Conservation (phyloP, 2,329 filamentous ascomycete genomes). For the Blumeriella jaapii region DNA sequence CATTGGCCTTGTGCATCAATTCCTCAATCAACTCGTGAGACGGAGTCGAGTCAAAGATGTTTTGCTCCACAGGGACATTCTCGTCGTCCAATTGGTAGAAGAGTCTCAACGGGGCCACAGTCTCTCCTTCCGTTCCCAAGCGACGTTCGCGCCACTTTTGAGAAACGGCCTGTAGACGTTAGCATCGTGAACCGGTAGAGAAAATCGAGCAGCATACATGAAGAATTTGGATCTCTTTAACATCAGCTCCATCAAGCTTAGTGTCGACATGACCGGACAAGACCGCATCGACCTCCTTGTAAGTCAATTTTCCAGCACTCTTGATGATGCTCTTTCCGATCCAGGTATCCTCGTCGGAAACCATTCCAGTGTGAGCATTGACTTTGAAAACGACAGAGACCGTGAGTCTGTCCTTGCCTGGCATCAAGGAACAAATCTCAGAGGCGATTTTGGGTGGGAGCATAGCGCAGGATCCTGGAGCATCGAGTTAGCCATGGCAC, state of each 20-base stretch:
- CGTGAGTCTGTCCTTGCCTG: slow-evolving; percentile 80
- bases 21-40: slow-evolving; percentile 93
- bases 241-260: slow-evolving; percentile 52
- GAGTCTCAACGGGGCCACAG: slow-evolving; percentile 76
- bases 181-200: slow-evolving; percentile 10
- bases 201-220: slow-evolving; percentile 39
- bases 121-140: slow-evolving; percentile 66
- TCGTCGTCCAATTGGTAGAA: slow-evolving; percentile 94
- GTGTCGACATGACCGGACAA: slow-evolving; percentile 52
- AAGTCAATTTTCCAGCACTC: slow-evolving; percentile 74
- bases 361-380: slow-evolving; percentile 64
- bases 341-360: slow-evolving; percentile 82
- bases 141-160: slow-evolving; percentile 86
- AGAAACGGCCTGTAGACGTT: slow-evolving; percentile 49
- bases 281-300: slow-evolving; percentile 76
- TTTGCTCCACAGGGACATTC: slow-evolving; percentile 92
- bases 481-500: slow-evolving; percentile 1
- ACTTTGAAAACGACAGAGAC: slow-evolving; percentile 91
- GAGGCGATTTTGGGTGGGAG: slow-evolving; percentile 75
- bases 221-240: slow-evolving; percentile 70
- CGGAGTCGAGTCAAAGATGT: slow-evolving; percentile 84
- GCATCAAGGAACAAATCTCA: slow-evolving; percentile 78
- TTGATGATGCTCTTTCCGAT: slow-evolving; percentile 89
- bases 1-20: slow-evolving; percentile 85
- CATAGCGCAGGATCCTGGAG: slow-evolving; percentile 58